Evolutionary conservation across 75 land plant species (phyloP).

Genomic region (Adiantum capillusveneris): DNA sequence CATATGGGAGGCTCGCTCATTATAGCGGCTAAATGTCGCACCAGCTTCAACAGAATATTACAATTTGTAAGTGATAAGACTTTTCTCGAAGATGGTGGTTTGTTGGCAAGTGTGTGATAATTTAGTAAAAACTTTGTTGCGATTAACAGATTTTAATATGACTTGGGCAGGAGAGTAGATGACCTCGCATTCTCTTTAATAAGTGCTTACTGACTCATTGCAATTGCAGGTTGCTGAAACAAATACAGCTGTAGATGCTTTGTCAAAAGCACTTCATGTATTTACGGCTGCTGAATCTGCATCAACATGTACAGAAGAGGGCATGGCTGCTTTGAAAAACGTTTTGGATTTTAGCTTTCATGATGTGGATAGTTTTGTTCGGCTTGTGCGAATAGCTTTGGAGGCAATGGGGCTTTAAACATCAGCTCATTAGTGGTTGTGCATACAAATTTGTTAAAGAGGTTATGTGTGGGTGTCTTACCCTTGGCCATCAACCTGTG

Average conservation of each 20-base stretch:
- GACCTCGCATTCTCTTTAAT: no score
- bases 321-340: conserved; percentile 58
- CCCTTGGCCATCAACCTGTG: no score
- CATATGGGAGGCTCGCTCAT: conserved; percentile 51
- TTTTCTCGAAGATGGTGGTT: no score
- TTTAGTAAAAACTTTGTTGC: no score
- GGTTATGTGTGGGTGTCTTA: no score
- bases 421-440: not conserved
- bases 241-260: conserved; percentile 58
- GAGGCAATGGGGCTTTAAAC: conserved; percentile 50
- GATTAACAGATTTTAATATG: no score
- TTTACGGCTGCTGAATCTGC: conserved; percentile 46
- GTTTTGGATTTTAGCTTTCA: conserved; percentile 82
- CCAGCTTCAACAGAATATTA: conserved; percentile 37
- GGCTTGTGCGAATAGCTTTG: conserved; percentile 66
- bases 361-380: conserved; percentile 68
- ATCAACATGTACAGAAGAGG: conserved; percentile 19
- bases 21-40: conserved; percentile 43
- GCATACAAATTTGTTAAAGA: no score
- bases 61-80: conserved; percentile 44
- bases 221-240: conserved; percentile 72
- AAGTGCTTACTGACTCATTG: no score
- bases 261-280: conserved; percentile 51
- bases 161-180: no score
- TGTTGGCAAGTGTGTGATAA: no score